Percentiles rank a stretch among this genome's conserved stretches.
phyloP scores from a whole-genome alignment of 768 basidiomycete species.

The Russula ochroleuca region DNA sequence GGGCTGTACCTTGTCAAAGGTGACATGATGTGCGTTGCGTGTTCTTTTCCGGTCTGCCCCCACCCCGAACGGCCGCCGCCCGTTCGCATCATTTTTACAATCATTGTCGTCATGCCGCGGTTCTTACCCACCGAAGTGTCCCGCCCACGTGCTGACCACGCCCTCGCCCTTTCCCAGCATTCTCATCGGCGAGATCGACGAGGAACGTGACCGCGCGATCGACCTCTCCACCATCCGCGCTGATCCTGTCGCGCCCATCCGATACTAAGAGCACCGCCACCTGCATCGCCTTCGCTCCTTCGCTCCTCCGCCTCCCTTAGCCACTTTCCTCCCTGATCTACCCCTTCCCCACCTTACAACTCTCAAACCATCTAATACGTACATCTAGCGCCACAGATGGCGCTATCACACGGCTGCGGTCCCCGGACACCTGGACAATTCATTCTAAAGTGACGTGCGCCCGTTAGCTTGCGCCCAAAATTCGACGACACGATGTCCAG shows the following conservation, averaged over 20 bases:
- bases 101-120: background rate
- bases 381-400: background rate
- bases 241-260: conserved; percentile 80
- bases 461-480: background rate
- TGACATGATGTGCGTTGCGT: conserved; percentile 83
- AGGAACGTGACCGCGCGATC: conserved; percentile 67
- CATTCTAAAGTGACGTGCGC: background rate
- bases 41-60: background rate
- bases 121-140: background rate
- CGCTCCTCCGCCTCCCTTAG: background rate
- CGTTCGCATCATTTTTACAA: background rate
- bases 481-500: background rate
- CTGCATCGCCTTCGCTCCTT: background rate
- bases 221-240: conserved; percentile 79
- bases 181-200: conserved; percentile 83
- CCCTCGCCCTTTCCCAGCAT: conserved; percentile 40
- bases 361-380: background rate
- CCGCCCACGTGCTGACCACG: background rate
- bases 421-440: conserved; percentile 2
- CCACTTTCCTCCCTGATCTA: background rate
- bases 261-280: conserved; percentile 45
- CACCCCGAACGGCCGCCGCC: background rate
- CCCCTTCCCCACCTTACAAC: background rate
- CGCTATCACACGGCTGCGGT: background rate
- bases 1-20: conserved; percentile 98